Evolutionary conservation across 768 basidiomycete genomes (phyloP).

Genomic region (Boletus speciosus): DNA sequence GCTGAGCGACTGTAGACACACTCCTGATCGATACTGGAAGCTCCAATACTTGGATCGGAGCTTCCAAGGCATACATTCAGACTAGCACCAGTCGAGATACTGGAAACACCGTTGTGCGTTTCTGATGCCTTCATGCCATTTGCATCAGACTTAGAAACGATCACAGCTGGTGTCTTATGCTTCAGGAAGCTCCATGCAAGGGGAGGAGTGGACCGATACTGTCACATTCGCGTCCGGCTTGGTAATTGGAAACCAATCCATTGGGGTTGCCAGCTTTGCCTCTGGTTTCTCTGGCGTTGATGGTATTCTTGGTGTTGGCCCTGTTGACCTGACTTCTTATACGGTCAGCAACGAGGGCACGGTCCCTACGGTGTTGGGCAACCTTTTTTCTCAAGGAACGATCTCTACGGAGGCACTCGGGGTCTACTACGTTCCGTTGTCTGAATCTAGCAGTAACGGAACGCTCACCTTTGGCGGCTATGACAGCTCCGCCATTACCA

Average conservation of each 20-base stretch:
- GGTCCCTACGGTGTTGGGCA: constrained; percentile 37
- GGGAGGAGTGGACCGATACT: constrained; percentile 17
- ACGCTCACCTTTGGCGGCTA: constrained; percentile 28
- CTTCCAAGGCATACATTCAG: constrained; percentile 13
- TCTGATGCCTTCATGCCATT: too few species aligned
- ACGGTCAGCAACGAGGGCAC: constrained; percentile 9
- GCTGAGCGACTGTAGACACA: constrained; percentile 14
- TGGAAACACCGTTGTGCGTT: too few species aligned
- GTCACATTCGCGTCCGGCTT: constrained; percentile 3
- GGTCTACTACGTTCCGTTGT: constrained; percentile 30
- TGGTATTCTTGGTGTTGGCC: constrained; percentile 40
- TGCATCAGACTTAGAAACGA: too few species aligned
- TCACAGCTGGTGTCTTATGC: background rate
- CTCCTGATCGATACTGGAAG: constrained; percentile 34
- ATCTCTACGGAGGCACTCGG: constrained; percentile 30
- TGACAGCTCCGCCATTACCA: constrained; percentile 16
- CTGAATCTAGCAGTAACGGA: constrained; percentile 18
- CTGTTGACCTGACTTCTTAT: constrained; percentile 32
- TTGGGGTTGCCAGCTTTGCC: constrained; percentile 32
- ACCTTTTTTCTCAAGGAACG: constrained; percentile 27
- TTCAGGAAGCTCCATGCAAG: background rate
- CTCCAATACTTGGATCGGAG: constrained; percentile 33
- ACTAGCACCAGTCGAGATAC: constrained; percentile 12
- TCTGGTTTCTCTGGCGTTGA: constrained; percentile 34
- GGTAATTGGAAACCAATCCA: constrained; percentile 27